Evolutionary conservation across 2,329 filamentous ascomycete species (phyloP), one percentile per base, ranked within the genome.

Genomic region (Monosporascus sp.): DNA sequence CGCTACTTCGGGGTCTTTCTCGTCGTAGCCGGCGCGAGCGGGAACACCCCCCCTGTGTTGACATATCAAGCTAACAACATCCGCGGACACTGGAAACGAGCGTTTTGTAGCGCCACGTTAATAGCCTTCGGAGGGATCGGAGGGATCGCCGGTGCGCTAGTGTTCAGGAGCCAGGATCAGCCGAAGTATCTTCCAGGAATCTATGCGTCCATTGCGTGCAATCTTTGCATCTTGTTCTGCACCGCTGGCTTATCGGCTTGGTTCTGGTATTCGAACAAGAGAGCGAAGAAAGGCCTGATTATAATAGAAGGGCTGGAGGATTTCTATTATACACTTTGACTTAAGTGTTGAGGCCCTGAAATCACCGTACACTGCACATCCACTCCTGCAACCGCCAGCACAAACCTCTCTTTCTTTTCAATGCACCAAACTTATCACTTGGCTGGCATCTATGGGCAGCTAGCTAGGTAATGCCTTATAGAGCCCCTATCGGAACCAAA

Each of bases 41-140:
- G n/a, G 17, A 43, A 43, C 66, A 77, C 93, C 5, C 90, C 91
- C 0, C 78, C 84, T 2, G 77, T 83, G 46, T 83, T 95, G 74
- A 81, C 88, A 0, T 94, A 90, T 73, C 89, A 93, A 73, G 88
- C 89, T 43, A 94, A 93, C 72, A 95, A 95, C 70, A 87, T 95
- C 64, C 85, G 88, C 51, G 90, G 89, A 0, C 89, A 94, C 72
- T 95, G 89, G 89, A 95, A 93, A 74, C 83, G 91, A 48, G 89
- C 89, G 1, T 86, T 94, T 60, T 86, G 84, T 67, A 88, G 84
- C 55, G 88, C 89, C 2, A 87, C 85, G 0, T 78, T 93, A 2
- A 87, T 94, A 3, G 87, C 86, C 1, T 83, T 88, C 49, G 89
- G 89, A 7, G 89, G 88, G 2, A 75, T 95, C 26, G 90, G 90